Base-by-base conservation (phyloP, 2,329 filamentous ascomycete genomes). In the Clonostachys solani region DNA sequence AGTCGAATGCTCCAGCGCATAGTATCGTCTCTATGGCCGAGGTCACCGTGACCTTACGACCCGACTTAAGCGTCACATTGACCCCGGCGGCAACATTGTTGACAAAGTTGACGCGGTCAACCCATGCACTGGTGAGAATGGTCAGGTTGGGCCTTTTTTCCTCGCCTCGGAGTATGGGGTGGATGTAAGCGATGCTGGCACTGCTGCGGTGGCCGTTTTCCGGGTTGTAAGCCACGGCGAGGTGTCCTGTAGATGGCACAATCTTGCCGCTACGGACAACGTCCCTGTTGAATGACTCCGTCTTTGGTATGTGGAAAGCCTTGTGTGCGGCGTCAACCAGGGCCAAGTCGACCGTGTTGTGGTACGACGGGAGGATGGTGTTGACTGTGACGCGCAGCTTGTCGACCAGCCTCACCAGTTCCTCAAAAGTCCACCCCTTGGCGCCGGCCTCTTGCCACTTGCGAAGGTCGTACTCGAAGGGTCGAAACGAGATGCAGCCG, bases 181-280 rank as follows among this genome's bases (percentile, higher is more conserved):
- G 91, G 60, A 96, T 92, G 71, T 96, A 96, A n/a, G 91, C 91
- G 18, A 95, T 90, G 49, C 86, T 91, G 50, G 91, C 90, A 62
- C 87, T 92, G 72, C 87, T 92, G 52, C 91, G 83, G 57, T 82
- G 80, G 60, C 90, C 89, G 59, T 90, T 85, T 60, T 95, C 90
- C 4, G 91, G 91, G 72, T 95, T 95, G 73, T 95, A 95, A 35
- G 88, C 85, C 55, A 95, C 83, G 53, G 86, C 91, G 75, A 95
- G 92, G 77, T 95, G 95, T 47, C 91, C 91, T 23, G 92, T 87
- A 43, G 85, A 85, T 84, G 57, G 87, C 87, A 58, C 86, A 75
- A 54, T 82, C 84, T 53, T 95, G 71, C 41, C 83, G 75, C 47
- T 91, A 91, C 45, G 77, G 86, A 53, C 80, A 74, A 50, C 79